Base-by-base conservation (phyloP, 2,329 filamentous ascomycete genomes). In the Penicillium sp. region DNA sequence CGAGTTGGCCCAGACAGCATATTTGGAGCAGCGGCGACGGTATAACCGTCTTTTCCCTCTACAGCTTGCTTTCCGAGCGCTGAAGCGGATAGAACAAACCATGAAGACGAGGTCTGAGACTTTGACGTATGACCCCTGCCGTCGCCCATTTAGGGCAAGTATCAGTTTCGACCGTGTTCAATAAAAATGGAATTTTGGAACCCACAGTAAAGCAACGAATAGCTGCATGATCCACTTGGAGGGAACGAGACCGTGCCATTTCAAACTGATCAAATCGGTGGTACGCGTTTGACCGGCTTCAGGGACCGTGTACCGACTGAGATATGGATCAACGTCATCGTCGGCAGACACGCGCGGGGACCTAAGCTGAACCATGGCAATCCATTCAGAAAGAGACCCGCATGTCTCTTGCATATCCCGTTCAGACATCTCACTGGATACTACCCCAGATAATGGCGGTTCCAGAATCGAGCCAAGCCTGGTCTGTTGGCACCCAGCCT, bases 361-460 rank as follows among this genome's bases (percentile, higher is more conserved):
- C 10, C 61, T 58, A 13, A 78, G 64, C 14, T 77, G 74, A 5
- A 87, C 71, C 42, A 84, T 74, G 6, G 76, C 83, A 18, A 88
- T 71, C 84, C 85, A 89, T 69, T 87, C 81, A 36, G 79, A 77
- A 20, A 84, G 58, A n/a, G 79, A 75, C 5, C 82, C 61, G 9
- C 78, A 81, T 54, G 79, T 79, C 20, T 90, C 84, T 51, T 88
- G 83, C 31, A 89, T 38, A 76, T 72, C 46, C 72, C 76, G 75
- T 31, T 71, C 64, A 14, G 71, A 63, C 44, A 61, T 59, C 10
- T 63, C 56, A 18, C 68, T 65, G 40, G 60, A 55, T 14, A 70
- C 54, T 48, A 55, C 13, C 53, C 60, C 25, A 42, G 70, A 59
- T n/a, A 75, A 50, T 2, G 64, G 54, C 6, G 73, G 73, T 9